Evolutionary conservation across 257 asterid genomes (phyloP).

Genomic region (Nicotiana otophora): DNA sequence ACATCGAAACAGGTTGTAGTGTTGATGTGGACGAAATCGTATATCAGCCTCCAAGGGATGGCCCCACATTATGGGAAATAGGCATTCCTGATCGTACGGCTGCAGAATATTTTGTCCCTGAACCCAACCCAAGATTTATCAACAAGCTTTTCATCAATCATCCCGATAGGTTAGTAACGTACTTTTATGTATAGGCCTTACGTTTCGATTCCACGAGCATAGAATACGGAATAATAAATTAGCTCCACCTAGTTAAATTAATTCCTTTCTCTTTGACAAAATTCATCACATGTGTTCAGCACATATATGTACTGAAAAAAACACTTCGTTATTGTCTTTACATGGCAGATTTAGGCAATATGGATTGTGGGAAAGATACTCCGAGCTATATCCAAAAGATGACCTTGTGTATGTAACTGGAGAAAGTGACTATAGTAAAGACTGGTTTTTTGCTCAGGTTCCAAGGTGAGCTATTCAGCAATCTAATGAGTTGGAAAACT

Average conservation of each 20-base stretch:
- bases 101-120: conserved; percentile 51
- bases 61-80: conserved; percentile 81
- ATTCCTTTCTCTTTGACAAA: neutral
- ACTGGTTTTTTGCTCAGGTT: conserved; percentile 83
- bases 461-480: conserved; percentile 37
- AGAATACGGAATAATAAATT: neutral
- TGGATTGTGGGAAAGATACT: conserved; percentile 69
- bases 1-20: conserved; percentile 27
- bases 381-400: conserved; percentile 50
- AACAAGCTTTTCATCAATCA: conserved; percentile 57
- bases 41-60: conserved; percentile 61
- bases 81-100: conserved; percentile 77
- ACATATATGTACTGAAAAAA: no score
- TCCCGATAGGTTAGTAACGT: conserved; percentile 41
- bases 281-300: neutral
- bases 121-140: conserved; percentile 52
- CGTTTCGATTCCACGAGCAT: neutral
- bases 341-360: conserved; percentile 52
- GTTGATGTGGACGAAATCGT: conserved; percentile 43
- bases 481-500: neutral
- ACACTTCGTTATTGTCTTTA: neutral
- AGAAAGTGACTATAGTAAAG: conserved; percentile 50
- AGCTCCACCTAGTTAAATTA: neutral
- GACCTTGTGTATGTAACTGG: conserved; percentile 64
- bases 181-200: neutral